These are phyloP conservation scores for Fusarium heterosporum DNA, from an alignment of 2,329 filamentous ascomycete genomes.

Conservation along the genomic window DNA sequence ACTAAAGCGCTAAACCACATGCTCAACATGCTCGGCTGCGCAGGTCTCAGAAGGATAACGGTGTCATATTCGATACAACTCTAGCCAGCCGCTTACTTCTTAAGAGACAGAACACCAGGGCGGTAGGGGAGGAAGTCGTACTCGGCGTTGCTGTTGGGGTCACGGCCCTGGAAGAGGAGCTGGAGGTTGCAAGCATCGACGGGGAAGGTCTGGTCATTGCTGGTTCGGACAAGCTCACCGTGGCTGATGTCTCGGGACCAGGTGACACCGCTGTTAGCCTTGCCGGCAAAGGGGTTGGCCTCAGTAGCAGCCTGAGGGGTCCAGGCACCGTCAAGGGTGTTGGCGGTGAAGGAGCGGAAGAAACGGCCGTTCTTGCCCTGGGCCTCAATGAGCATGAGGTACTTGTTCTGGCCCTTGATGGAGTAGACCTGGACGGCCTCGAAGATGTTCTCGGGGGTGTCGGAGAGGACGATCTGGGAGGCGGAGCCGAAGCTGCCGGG, in stretches of 20 bases:
- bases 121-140: constrained; percentile 53
- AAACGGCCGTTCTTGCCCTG: constrained; percentile 59
- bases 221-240: constrained; percentile 69
- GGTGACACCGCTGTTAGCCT: constrained; percentile 69
- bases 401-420: constrained; percentile 63
- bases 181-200: constrained; percentile 74
- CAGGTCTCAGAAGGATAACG: neutral
- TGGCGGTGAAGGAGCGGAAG: constrained; percentile 64
- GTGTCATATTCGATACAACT: neutral
- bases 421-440: constrained; percentile 76
- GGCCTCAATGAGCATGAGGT: constrained; percentile 76
- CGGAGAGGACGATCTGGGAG: constrained; percentile 50
- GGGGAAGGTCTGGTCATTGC: constrained; percentile 70
- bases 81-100: constrained; percentile 1
- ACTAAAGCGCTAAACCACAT: constrained; percentile 5
- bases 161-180: constrained; percentile 70
- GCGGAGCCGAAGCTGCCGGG: constrained; percentile 69
- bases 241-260: constrained; percentile 77
- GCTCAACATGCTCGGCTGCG: constrained; percentile 3
- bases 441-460: constrained; percentile 68
- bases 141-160: constrained; percentile 52
- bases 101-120: constrained; percentile 18
- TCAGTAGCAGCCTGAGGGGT: constrained; percentile 67
- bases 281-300: constrained; percentile 72
- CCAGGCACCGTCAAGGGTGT: constrained; percentile 67